Evolutionary conservation across 768 basidiomycete species (phyloP).

Genomic region (Pulveroboletus sp.): DNA sequence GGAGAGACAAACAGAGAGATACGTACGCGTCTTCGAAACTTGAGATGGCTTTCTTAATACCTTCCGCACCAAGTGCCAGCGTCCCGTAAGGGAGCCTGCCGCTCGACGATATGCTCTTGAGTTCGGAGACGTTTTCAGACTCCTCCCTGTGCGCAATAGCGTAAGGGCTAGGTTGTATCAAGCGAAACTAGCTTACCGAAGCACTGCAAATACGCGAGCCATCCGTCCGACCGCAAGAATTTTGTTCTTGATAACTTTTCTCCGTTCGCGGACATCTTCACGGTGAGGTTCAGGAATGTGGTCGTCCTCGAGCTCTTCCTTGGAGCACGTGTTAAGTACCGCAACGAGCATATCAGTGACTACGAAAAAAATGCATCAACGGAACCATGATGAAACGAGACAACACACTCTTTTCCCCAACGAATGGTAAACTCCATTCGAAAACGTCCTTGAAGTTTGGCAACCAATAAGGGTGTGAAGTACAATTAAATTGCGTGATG

Average conservation of each 20-base stretch:
- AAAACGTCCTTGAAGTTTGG: constrained; percentile 99
- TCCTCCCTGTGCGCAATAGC: constrained; percentile 64
- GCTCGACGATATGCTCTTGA: constrained; percentile 70
- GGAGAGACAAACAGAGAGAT: background rate
- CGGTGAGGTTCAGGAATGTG: constrained; percentile 14
- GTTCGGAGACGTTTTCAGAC: constrained; percentile 93
- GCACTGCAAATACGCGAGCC: constrained; percentile 91
- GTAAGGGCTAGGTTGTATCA: background rate
- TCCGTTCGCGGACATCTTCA: constrained; percentile 62
- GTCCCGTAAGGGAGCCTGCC: constrained; percentile 75
- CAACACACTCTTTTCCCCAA: constrained; percentile 87
- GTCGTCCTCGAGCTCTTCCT: constrained; percentile 88
- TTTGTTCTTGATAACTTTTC: constrained; percentile 95
- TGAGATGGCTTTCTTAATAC: constrained; percentile 90
- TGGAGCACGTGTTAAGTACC: constrained; percentile 90
- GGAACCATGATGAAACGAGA: background rate
- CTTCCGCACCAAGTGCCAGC: constrained; percentile 84
- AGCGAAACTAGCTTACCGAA: constrained; percentile 52
- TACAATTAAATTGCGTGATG: constrained; percentile 96
- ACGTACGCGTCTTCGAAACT: constrained; percentile 95
- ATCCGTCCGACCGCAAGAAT: constrained; percentile 96
- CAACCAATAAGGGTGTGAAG: constrained; percentile 94
- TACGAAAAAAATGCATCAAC: constrained; percentile 25
- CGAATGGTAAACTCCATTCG: constrained; percentile 97
- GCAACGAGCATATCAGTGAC: constrained; percentile 99